A percentile compares a stretch with the other conserved stretches of the same genome.
Conservation (phyloP, 805 yeast genomes). For the Candida cerambycidarum region DNA sequence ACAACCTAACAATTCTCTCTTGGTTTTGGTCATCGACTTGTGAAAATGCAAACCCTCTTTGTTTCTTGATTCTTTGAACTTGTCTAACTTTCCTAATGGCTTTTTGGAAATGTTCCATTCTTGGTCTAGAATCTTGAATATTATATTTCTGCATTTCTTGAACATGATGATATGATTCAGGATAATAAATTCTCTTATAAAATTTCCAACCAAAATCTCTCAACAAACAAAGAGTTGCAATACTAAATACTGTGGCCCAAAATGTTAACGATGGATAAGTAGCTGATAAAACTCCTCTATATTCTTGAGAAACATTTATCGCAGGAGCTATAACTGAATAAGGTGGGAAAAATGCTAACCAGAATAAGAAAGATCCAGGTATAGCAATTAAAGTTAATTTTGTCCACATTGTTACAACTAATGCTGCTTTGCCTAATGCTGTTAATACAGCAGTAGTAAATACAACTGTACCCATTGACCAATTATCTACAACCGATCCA, state of each 20-base stretch:
- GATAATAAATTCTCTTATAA: conserved; percentile 86
- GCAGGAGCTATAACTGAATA: conserved; percentile 85
- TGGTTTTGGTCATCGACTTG: conserved; percentile 91
- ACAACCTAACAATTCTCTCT: conserved; percentile 86
- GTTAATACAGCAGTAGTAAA: conserved; percentile 86
- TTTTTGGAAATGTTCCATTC: conserved; percentile 93
- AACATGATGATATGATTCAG: conserved; percentile 91
- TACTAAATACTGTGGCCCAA: conserved; percentile 79
- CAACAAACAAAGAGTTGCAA: conserved; percentile 74
- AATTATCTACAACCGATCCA: conserved; percentile 80
- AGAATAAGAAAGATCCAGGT: conserved; percentile 86
- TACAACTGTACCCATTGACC: conserved; percentile 93
- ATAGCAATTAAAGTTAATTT: conserved; percentile 88
- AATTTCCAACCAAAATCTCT: conserved; percentile 95
- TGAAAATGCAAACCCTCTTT: conserved; percentile 97
- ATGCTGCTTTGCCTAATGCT: conserved; percentile 91
- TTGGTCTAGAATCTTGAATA: conserved; percentile 91
- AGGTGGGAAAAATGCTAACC: conserved; percentile 85
- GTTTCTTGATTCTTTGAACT: conserved; percentile 96
- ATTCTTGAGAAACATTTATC: conserved; percentile 79
- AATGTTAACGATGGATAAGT: conserved; percentile 76
- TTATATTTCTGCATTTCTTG: conserved; percentile 96
- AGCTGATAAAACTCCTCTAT: conserved; percentile 72
- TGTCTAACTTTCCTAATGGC: conserved; percentile 97
- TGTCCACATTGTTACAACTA: conserved; percentile 92